A percentile compares a stretch with the other conserved stretches of the same genome.
These are phyloP conservation scores for Chlamydomonas applanata DNA, from an alignment of 139 green algal species.

Conservation along the genomic window DNA sequence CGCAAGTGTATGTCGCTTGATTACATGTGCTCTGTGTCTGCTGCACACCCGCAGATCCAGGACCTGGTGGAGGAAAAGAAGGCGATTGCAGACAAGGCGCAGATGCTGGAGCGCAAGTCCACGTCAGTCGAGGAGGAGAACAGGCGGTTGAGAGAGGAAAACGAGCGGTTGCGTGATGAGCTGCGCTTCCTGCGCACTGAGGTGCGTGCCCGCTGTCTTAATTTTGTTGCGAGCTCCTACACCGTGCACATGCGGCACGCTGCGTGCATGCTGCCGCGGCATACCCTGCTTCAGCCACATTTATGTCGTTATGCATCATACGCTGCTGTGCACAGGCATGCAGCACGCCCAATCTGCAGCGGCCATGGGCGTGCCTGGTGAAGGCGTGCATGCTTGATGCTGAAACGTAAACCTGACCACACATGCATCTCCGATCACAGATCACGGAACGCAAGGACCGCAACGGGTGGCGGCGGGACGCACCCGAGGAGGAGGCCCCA, in stretches of 20 bases:
- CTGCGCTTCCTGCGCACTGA: conserved; percentile 47
- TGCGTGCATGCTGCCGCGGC: background rate
- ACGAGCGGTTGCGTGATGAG: conserved; percentile 52
- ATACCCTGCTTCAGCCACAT: background rate
- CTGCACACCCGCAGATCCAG: conserved; percentile 10
- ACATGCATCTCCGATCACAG: conserved; percentile 7
- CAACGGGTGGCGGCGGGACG: conserved; percentile 18
- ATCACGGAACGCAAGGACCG: conserved; percentile 42
- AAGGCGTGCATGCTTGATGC: background rate
- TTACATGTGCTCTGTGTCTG: background rate
- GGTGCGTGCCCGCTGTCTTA: too few relatives aligned
- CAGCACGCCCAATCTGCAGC: background rate
- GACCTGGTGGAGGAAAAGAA: conserved; percentile 19
- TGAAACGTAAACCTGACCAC: too few relatives aligned
- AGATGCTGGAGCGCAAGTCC: background rate
- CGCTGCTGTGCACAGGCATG: background rate
- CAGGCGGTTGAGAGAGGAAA: conserved; percentile 44
- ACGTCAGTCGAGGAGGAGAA: conserved; percentile 43
- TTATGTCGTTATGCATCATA: background rate
- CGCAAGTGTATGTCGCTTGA: background rate
- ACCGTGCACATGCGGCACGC: too few relatives aligned
- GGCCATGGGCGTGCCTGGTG: background rate
- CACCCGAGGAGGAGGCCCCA: too few relatives aligned
- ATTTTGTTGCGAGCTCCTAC: too few relatives aligned
- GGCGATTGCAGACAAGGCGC: background rate